Evolutionary conservation across 225 moss, liverwort and hornwort genomes (phyloP).

Genomic region (Pseudoscleropodium purum): DNA sequence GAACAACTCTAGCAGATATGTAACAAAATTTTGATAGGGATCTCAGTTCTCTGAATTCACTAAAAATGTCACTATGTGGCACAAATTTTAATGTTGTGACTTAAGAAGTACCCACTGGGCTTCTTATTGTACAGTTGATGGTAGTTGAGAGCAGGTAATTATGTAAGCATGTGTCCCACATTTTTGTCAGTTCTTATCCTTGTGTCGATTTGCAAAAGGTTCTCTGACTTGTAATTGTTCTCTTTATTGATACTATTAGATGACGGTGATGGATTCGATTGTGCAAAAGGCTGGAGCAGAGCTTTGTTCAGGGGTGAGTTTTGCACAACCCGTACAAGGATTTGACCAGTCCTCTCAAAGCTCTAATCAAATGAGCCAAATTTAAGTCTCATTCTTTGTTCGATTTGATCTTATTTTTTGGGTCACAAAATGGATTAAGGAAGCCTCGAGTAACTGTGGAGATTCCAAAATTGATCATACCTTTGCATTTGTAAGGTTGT

Average conservation of each 20-base stretch:
- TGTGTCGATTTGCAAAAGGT: neutral
- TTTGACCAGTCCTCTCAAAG: neutral
- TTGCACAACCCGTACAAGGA: neutral
- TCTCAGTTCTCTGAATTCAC: neutral
- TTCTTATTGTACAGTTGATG: neutral
- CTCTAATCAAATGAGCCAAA: neutral
- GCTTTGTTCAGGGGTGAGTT: slow-evolving; percentile 36
- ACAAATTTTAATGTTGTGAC: neutral
- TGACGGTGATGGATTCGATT: slow-evolving; percentile 46
- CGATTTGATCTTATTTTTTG: neutral
- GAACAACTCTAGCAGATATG: neutral
- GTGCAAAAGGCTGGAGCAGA: slow-evolving; percentile 37
- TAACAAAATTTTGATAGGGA: neutral
- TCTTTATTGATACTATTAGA: slow-evolving; percentile 8
- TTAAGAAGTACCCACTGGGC: neutral
- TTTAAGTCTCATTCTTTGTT: neutral
- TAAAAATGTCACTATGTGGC: neutral
- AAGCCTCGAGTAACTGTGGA: neutral
- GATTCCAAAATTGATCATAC: neutral
- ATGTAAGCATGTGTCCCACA: neutral
- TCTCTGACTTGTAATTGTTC: neutral
- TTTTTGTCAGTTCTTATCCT: neutral
- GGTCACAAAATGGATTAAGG: neutral
- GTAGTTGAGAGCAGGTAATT: neutral
- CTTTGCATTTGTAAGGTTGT: neutral